These are phyloP conservation scores for Raddia distichophylla DNA, from an alignment of 176 grass and related monocot genomes.

Conservation along the genomic window DNA sequence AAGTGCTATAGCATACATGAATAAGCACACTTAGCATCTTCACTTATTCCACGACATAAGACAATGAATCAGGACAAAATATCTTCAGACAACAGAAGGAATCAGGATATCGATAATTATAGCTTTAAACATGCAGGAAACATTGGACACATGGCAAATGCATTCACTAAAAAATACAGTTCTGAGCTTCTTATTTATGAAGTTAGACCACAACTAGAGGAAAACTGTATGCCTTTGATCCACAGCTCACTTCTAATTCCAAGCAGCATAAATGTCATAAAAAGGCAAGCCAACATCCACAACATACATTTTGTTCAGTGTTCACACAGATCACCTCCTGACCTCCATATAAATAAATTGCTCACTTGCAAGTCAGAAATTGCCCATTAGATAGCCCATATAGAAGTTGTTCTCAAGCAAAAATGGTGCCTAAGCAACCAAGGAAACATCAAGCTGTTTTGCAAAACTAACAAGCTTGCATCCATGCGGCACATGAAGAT, in stretches of 20 bases:
- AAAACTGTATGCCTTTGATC: background rate
- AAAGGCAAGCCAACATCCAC: background rate
- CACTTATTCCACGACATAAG: no score
- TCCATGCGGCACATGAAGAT: background rate
- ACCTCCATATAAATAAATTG: background rate
- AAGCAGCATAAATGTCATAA: background rate
- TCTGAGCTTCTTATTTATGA: background rate
- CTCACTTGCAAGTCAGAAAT: background rate
- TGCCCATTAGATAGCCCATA: background rate
- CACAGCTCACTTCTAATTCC: background rate
- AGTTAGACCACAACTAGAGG: background rate
- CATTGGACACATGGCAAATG: background rate
- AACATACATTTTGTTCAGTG: background rate
- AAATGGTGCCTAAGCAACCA: no score
- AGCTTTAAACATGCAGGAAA: background rate
- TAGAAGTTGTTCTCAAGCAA: background rate
- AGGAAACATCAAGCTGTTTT: background rate
- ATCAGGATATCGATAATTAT: background rate
- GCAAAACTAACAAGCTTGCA: background rate
- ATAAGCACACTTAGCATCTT: no score
- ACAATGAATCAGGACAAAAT: no score
- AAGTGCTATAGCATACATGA: background rate
- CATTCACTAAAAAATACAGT: background rate
- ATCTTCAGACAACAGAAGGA: background rate
- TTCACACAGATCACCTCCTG: background rate